These are phyloP conservation scores for Barnettozyma sucrosica DNA, from an alignment of 805 yeast genomes.

Conservation along the genomic window DNA sequence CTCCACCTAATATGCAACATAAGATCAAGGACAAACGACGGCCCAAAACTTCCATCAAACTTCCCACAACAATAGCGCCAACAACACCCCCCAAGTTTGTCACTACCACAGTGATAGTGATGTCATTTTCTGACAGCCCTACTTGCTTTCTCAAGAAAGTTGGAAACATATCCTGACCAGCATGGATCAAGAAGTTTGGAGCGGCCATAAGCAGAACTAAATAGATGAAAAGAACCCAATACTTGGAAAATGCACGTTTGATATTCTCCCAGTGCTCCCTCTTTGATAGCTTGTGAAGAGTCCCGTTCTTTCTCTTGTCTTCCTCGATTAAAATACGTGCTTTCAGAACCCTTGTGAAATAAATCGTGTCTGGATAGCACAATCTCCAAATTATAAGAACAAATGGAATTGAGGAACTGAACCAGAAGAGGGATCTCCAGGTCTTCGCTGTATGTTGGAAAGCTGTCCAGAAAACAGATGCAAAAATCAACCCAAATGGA, in stretches of 20 bases:
- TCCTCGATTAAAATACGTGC: constrained; percentile 23
- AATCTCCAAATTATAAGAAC: constrained; percentile 53
- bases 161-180: constrained; percentile 70
- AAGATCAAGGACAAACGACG: constrained; percentile 51
- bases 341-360: constrained; percentile 33
- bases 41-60: constrained; percentile 51
- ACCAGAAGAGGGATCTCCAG: constrained; percentile 74
- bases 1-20: constrained; percentile 52
- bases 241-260: constrained; percentile 34
- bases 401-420: constrained; percentile 58
- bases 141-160: constrained; percentile 54
- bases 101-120: constrained; percentile 56
- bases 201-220: constrained; percentile 62
- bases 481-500: constrained; percentile 61
- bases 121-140: constrained; percentile 37
- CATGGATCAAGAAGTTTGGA: constrained; percentile 66
- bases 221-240: constrained; percentile 60
- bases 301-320: constrained; percentile 26
- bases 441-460: constrained; percentile 42
- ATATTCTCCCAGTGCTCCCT: constrained; percentile 23
- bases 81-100: constrained; percentile 61
- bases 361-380: constrained; percentile 53
- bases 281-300: constrained; percentile 23
- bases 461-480: constrained; percentile 60
- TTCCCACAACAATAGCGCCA: constrained; percentile 59